Evolutionary conservation across 352 stramenopile genomes (phyloP), one percentile per base, ranked within the genome.

Genomic region (Globisporangium middletonii): DNA sequence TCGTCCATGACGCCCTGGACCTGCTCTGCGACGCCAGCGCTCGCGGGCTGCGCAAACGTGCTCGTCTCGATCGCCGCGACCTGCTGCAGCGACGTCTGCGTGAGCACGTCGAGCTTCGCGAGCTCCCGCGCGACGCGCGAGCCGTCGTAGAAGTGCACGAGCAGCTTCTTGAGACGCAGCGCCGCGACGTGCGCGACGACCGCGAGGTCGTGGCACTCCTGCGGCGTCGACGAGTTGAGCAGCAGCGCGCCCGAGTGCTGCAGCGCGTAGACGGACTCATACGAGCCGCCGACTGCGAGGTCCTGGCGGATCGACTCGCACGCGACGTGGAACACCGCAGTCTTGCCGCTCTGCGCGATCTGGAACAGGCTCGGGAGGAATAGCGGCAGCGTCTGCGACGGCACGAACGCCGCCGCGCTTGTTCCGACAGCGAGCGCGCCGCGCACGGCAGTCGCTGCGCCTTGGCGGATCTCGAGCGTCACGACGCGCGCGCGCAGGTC

Each of bases 131-230:
- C 76, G 12, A 92, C 74, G 55, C 80, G 81, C 33, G 77, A 64
- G 27, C 80, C 80, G 52, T 94, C 84, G 62, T 89, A 94, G 54
- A 94, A 92, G 69, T 92, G 78, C 27, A 94, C 70, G 30, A 88
- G 57, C 27, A 89, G 69, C 61, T 86, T 86, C 50, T 70, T 65
- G 28, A 88, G 71, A 0, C 76, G 73, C 56, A 73, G 55, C 23
- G 80, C 79, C 6, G 77, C 79, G 49, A 94, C 71, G 58, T 94
- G 80, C 3, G 82, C 80, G 19, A 91, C 77, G 9, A 94, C 71
- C 0, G 82, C 79, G 5, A 94, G 55, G 59, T 94, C 84, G 62
- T 94, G 84, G 53, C 76, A 83, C 59, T 93, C 84, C 59, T 91
- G 80, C 11, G 80, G 65, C 12, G 54, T 86, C 15, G 71, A 68